These are phyloP conservation scores for Colletotrichum salicis DNA, from an alignment of 2,329 filamentous ascomycete genomes.

Conservation along the genomic window DNA sequence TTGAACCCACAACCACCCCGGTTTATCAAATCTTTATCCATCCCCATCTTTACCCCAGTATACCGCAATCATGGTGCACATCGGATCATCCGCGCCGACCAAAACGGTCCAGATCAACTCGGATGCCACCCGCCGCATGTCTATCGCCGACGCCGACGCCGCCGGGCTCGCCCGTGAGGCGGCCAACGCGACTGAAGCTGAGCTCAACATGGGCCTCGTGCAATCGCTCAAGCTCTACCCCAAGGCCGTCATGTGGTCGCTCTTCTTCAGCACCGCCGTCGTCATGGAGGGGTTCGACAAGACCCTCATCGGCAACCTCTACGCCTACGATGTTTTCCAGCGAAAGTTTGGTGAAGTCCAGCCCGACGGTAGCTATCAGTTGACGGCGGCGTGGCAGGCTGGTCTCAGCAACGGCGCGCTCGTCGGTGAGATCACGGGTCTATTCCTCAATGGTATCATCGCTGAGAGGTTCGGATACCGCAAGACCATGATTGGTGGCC, in stretches of 20 bases:
- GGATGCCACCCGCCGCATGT: conserved; percentile 13
- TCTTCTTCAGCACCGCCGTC: conserved; percentile 53
- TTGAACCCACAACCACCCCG: not conserved
- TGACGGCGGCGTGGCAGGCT: conserved; percentile 62
- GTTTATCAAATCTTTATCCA: not conserved
- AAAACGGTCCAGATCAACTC: conserved; percentile 9
- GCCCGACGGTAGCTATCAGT: conserved; percentile 53
- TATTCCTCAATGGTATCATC: conserved; percentile 59
- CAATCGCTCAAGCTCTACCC: conserved; percentile 55
- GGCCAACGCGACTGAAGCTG: conserved; percentile 51
- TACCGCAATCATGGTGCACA: conserved; percentile 7
- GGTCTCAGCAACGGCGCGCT: conserved; percentile 60
- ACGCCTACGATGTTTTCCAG: conserved; percentile 44
- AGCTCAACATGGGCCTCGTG: conserved; percentile 49
- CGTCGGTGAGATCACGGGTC: conserved; percentile 61
- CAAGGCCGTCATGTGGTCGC: conserved; percentile 55
- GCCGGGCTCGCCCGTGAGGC: conserved; percentile 39
- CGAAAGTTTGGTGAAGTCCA: conserved; percentile 50
- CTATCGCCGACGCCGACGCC: conserved; percentile 5
- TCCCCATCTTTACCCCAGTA: not conserved
- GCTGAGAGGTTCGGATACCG: conserved; percentile 59
- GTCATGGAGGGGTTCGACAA: conserved; percentile 49
- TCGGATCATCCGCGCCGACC: conserved; percentile 3
- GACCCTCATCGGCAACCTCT: conserved; percentile 33
- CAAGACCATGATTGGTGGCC: conserved; percentile 56